phyloP scores from a whole-genome alignment of 208 protist genomes.

The Trypanosoma lewisi region DNA sequence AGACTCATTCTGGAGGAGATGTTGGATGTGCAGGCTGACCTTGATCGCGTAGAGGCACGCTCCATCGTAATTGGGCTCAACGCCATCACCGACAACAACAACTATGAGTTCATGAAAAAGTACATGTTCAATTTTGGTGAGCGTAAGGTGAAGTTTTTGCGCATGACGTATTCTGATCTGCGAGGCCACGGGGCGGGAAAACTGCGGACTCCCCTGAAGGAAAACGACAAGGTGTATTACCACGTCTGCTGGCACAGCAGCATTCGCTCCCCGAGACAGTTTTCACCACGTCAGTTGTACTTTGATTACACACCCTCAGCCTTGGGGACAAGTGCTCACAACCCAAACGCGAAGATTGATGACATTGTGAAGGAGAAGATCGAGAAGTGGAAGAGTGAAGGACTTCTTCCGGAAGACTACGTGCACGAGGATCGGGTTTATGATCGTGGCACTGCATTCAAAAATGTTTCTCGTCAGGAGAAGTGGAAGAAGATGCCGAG shows the following conservation, averaged over 20 bases:
- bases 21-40: slow-evolving; percentile 82
- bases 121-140: slow-evolving; percentile 88
- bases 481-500: slow-evolving; percentile 84
- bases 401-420: slow-evolving; percentile 85
- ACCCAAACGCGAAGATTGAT: slow-evolving; percentile 81
- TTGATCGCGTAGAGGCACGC: slow-evolving; percentile 77
- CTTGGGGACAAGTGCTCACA: slow-evolving; percentile 42
- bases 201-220: slow-evolving; percentile 67
- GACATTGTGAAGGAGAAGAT: slow-evolving; percentile 92
- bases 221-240: slow-evolving; percentile 90
- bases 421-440: slow-evolving; percentile 84
- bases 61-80: slow-evolving; percentile 83
- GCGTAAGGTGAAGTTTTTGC: slow-evolving; percentile 85
- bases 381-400: slow-evolving; percentile 89
- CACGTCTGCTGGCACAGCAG: slow-evolving; percentile 87
- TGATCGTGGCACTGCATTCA: slow-evolving; percentile 75
- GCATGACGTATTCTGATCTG: slow-evolving; percentile 77
- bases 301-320: slow-evolving; percentile 88
- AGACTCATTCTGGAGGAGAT: slow-evolving; percentile 80
- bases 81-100: slow-evolving; percentile 56
- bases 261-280: slow-evolving; percentile 77
- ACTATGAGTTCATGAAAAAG: slow-evolving; percentile 87
- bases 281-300: slow-evolving; percentile 86
- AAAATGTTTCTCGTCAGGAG: slow-evolving; percentile 76
- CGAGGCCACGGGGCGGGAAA: slow-evolving; percentile 81